Evolutionary conservation across 108 stramenopile species (phyloP).

Genomic region (Fragilariopsis cylindrus): DNA sequence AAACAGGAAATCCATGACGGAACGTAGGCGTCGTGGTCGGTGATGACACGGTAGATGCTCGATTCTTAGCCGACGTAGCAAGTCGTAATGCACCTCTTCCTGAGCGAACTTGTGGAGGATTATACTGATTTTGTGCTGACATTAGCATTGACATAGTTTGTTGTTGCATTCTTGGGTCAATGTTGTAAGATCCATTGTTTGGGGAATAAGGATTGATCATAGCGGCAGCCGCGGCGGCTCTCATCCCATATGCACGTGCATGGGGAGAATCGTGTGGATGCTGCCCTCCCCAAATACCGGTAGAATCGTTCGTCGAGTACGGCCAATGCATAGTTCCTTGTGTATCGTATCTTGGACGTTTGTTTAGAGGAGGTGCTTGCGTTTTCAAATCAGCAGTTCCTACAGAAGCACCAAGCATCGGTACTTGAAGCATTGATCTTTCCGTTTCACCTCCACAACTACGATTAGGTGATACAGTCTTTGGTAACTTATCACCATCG

Average conservation of each 20-base stretch:
- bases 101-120: slow-evolving; percentile 34
- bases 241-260: slow-evolving; percentile 11
- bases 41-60: background rate
- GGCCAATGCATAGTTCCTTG: slow-evolving; percentile 21
- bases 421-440: slow-evolving; percentile 37
- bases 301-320: background rate
- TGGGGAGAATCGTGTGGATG: background rate
- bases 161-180: background rate
- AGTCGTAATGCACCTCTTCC: slow-evolving; percentile 42
- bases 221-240: background rate
- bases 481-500: background rate
- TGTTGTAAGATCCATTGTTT: background rate
- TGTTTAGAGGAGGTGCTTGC: slow-evolving; percentile 6
- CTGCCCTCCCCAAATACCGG: background rate
- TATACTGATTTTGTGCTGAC: background rate
- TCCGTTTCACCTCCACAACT: background rate
- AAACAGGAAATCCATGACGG: slow-evolving; percentile 37
- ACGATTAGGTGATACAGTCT: slow-evolving; percentile 19
- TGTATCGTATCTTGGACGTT: slow-evolving; percentile 22
- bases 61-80: background rate
- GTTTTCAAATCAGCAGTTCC: background rate
- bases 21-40: slow-evolving; percentile 25
- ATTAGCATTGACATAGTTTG: background rate
- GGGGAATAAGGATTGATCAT: background rate
- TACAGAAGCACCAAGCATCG: slow-evolving; percentile 24